A percentile compares a stretch with the other conserved stretches of the same genome.
Conservation (phyloP, 192 early-diverging fungal species). For the Coemansia sp. region DNA sequence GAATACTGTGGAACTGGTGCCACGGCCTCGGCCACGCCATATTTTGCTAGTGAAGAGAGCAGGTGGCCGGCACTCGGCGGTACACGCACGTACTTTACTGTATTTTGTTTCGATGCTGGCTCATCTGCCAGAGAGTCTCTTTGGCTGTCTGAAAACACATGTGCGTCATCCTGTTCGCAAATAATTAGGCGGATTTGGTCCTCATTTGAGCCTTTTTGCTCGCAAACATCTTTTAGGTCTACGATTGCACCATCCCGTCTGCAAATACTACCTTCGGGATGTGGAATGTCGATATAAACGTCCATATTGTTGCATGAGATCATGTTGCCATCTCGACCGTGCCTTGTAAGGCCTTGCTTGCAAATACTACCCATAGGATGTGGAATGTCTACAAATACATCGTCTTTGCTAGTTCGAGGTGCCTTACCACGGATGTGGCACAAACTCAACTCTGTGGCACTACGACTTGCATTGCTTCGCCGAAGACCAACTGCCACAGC, state of each 20-base stretch:
- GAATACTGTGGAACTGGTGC: conserved; percentile 23
- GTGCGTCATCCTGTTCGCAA: no score
- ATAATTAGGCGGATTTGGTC: no score
- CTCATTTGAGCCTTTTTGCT: no score
- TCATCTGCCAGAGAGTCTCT: no score
- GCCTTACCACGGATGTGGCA: not conserved
- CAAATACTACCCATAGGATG: not conserved
- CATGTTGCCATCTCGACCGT: not conserved
- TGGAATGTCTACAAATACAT: conserved; percentile 17
- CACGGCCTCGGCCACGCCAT: conserved; percentile 13
- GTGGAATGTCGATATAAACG: not conserved
- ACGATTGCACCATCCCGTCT: not conserved
- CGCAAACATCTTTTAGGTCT: not conserved
- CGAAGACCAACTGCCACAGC: not conserved
- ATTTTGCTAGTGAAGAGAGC: not conserved
- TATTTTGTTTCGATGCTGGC: no score
- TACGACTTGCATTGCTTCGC: not conserved
- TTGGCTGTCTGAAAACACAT: no score
- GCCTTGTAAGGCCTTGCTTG: not conserved
- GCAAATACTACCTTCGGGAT: not conserved
- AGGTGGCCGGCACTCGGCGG: conserved; percentile 5
- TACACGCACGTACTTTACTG: not conserved
- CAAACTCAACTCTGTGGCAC: not conserved
- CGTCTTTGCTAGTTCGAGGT: not conserved
- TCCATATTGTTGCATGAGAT: not conserved